These are phyloP conservation scores for Orbilia oligospora DNA, from an alignment of 2,329 filamentous ascomycete genomes.

Conservation along the genomic window DNA sequence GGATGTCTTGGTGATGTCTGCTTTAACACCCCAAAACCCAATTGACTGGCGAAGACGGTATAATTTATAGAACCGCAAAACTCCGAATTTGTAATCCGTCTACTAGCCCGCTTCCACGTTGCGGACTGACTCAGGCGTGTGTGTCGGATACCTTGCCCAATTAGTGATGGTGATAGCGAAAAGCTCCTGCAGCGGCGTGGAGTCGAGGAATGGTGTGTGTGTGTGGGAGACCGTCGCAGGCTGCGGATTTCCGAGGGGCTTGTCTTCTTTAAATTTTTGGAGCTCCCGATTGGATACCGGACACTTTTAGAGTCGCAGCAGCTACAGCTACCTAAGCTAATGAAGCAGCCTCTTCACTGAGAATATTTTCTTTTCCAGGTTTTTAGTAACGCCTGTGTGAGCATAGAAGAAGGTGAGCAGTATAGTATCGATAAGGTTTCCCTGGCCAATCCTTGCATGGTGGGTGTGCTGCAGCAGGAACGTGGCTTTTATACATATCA, in stretches of 20 bases:
- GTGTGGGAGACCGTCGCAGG: slow-evolving; percentile 42
- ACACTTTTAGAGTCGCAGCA: slow-evolving; percentile 23
- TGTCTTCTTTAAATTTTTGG: slow-evolving; percentile 9
- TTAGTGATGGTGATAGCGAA: slow-evolving; percentile 57
- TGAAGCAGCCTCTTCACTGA: background rate
- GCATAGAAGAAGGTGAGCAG: slow-evolving; percentile 13
- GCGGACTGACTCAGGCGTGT: slow-evolving; percentile 46
- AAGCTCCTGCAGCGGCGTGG: slow-evolving; percentile 37
- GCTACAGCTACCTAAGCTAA: slow-evolving; percentile 2
- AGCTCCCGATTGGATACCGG: slow-evolving; percentile 59
- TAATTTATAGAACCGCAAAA: slow-evolving; percentile 49
- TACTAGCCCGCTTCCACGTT: slow-evolving; percentile 38
- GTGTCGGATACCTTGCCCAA: slow-evolving; percentile 56
- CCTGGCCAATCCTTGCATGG: slow-evolving; percentile 42
- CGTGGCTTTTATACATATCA: slow-evolving; percentile 58
- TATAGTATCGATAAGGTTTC: slow-evolving; percentile 55
- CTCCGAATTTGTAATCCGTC: slow-evolving; percentile 47
- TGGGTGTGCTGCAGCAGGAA: slow-evolving; percentile 51
- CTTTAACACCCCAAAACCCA: slow-evolving; percentile 20
- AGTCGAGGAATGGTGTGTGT: slow-evolving; percentile 32
- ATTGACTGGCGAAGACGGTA: slow-evolving; percentile 38
- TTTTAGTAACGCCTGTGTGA: slow-evolving; percentile 21
- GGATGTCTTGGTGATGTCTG: slow-evolving; percentile 30
- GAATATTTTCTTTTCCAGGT: slow-evolving; percentile 30
- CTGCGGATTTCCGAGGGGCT: slow-evolving; percentile 48